Evolutionary conservation across 345 rosid species (phyloP).

Genomic region (Hibiscus tridactylites): DNA sequence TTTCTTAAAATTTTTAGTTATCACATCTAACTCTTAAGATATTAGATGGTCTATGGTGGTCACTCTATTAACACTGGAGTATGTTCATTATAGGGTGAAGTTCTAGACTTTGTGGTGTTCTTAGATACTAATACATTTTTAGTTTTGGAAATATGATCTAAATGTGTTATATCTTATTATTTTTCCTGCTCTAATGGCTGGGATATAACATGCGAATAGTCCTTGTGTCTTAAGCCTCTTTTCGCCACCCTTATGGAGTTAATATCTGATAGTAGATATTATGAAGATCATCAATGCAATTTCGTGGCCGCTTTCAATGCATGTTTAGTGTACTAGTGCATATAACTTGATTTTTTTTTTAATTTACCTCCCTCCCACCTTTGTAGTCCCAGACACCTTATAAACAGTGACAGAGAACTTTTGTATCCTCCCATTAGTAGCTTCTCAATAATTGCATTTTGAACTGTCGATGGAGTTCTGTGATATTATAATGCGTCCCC

Average conservation of each 20-base stretch:
- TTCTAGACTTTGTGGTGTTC: neutral
- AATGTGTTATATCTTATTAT: neutral
- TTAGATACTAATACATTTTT: neutral
- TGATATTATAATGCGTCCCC: neutral
- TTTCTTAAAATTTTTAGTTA: neutral
- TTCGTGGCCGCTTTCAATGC: neutral
- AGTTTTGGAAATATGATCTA: conserved; percentile 1
- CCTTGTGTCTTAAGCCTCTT: neutral
- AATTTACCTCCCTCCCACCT: neutral
- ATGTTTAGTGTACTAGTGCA: neutral
- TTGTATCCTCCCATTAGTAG: neutral
- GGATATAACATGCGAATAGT: neutral
- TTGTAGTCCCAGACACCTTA: neutral
- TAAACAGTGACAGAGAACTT: neutral
- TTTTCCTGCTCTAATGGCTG: neutral
- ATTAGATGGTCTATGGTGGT: neutral
- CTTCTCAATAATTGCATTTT: neutral
- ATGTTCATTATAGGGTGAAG: neutral
- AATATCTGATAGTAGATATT: neutral
- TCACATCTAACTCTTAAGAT: neutral
- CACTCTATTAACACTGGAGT: neutral
- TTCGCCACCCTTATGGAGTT: neutral
- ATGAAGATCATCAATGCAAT: neutral
- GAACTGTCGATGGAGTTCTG: neutral
- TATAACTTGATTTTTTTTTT: neutral